Base-by-base conservation (phyloP, 192 early-diverging fungal species). In the Backusella liffmaniae region DNA sequence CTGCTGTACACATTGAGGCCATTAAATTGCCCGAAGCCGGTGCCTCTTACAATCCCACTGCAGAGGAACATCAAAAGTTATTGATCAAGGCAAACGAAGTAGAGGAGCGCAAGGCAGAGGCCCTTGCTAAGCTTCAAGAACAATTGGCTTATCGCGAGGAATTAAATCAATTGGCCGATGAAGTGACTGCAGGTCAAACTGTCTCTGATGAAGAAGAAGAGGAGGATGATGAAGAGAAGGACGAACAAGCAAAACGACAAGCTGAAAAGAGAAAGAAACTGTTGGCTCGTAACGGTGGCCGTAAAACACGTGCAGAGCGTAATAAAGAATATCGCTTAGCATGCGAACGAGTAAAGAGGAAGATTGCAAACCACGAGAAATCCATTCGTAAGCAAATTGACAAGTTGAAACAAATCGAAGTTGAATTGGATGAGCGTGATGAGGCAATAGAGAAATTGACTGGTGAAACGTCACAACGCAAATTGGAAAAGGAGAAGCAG, bases 11-110 rank as follows among this genome's bases (percentile, higher is more conserved):
- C 56, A 34, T 68, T 18, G 88, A 92, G 0, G 93, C 94, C 4
- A 90, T 99, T 2, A 84, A 89, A 37, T 81, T 92, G 44, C 87
- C 92, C 29, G 92, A 96, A 70, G 90, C 93, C 2, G 98, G 98
- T 56, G 88, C 93, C 0, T 98, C 96, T 16, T 99, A 99, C 83
- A 94, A 95, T 67, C 98, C 98, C 8, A 85, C 86, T 13, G 86
- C 91, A 76, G 84, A 88, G 66, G 93, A 94, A 51, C 96, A 98
- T 86, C 90, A 95, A 79, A 83, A 84, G 66, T 77, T 92, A 41
- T 71, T 94, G 42, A 74, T 75, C 8, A 77, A 86, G 74, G 93
- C 92, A n/a, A 80, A 86, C 29, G 81, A 86, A 5, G 87, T 89
- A 41, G 91, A 93, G 44, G 72, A 84, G 49, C 70, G 66, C 39